Percentiles rank a stretch among this genome's conserved stretches.
These are phyloP conservation scores for Gliomastix tumulicola DNA, from an alignment of 2,329 filamentous ascomycete species.

Conservation along the genomic window DNA sequence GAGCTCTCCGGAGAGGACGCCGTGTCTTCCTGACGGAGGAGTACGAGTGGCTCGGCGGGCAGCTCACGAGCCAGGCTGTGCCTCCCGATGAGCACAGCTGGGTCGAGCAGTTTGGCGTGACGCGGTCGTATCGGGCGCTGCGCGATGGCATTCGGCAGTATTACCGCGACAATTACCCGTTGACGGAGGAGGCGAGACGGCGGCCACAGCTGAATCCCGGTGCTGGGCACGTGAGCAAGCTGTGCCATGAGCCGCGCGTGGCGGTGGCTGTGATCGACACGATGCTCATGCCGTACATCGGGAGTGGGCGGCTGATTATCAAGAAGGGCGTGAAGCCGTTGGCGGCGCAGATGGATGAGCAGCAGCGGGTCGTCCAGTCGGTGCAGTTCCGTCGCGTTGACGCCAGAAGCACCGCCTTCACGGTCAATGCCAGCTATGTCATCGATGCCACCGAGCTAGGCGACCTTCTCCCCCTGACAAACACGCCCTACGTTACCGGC, in stretches of 20 bases:
- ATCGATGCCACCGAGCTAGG: slow-evolving; percentile 11
- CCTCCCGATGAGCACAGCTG: slow-evolving; percentile 18
- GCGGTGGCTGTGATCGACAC: slow-evolving; percentile 16
- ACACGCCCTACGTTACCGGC: slow-evolving; percentile 14
- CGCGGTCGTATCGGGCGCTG: slow-evolving; percentile 14
- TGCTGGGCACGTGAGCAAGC: slow-evolving; percentile 17
- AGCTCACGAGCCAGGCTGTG: slow-evolving; percentile 17
- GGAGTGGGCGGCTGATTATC: slow-evolving; percentile 12
- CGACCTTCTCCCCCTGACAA: slow-evolving; percentile 12
- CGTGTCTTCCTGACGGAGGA: slow-evolving; percentile 16
- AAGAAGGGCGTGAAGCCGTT: slow-evolving; percentile 11
- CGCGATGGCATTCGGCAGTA: slow-evolving; percentile 15
- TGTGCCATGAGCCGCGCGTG: slow-evolving; percentile 17
- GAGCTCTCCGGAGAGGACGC: slow-evolving; percentile 13
- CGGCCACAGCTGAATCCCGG: slow-evolving; percentile 16
- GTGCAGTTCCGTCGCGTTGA: slow-evolving; percentile 7
- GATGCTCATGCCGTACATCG: slow-evolving; percentile 15
- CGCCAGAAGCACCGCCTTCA: slow-evolving; percentile 4
- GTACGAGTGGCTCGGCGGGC: slow-evolving; percentile 18
- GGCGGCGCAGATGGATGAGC: slow-evolving; percentile 10
- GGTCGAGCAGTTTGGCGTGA: slow-evolving; percentile 19
- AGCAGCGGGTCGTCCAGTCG: slow-evolving; percentile 1
- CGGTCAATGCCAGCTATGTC: slow-evolving; percentile 6
- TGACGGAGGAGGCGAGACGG: slow-evolving; percentile 14
- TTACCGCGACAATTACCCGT: slow-evolving; percentile 15